Conservation (phyloP, 2,329 filamentous ascomycete genomes). For the Orbilia oligospora region DNA sequence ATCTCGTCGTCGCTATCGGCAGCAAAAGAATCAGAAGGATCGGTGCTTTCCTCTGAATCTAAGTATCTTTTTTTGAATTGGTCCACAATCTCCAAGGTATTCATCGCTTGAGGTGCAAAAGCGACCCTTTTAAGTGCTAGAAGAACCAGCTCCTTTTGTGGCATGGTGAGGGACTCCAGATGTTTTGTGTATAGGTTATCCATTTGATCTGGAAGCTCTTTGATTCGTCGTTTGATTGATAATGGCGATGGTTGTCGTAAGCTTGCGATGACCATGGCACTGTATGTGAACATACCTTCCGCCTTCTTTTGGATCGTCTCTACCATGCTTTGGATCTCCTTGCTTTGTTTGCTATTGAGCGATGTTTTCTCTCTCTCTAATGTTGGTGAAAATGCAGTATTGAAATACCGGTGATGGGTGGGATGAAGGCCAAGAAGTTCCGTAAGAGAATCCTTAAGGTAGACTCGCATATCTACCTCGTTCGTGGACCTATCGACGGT, state of each 20-base stretch:
- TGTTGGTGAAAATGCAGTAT: too few relatives aligned
- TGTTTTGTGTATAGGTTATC: constrained; percentile 45
- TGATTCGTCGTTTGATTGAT: constrained; percentile 45
- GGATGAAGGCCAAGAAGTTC: constrained; percentile 36
- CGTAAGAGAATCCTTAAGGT: constrained; percentile 33
- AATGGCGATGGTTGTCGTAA: constrained; percentile 46
- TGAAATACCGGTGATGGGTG: background rate
- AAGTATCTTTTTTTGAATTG: constrained; percentile 44
- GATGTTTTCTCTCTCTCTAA: too few relatives aligned
- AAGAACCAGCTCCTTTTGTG: constrained; percentile 39
- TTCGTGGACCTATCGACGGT: constrained; percentile 42
- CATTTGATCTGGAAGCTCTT: constrained; percentile 47
- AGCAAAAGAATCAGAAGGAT: background rate
- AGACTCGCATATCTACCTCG: constrained; percentile 45
- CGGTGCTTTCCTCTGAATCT: background rate
- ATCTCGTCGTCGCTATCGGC: constrained; percentile 18
- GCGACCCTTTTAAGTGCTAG: constrained; percentile 37
- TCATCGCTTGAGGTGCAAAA: constrained; percentile 37
- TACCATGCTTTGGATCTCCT: constrained; percentile 43
- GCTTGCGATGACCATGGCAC: constrained; percentile 51
- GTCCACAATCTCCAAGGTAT: constrained; percentile 46
- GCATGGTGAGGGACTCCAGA: constrained; percentile 36
- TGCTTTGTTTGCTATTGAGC: constrained; percentile 17
- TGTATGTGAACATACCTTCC: constrained; percentile 55
- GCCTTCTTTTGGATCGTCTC: constrained; percentile 44